Conservation (phyloP, 495 filamentous ascomycete species). For the Penicillium paradoxum region DNA sequence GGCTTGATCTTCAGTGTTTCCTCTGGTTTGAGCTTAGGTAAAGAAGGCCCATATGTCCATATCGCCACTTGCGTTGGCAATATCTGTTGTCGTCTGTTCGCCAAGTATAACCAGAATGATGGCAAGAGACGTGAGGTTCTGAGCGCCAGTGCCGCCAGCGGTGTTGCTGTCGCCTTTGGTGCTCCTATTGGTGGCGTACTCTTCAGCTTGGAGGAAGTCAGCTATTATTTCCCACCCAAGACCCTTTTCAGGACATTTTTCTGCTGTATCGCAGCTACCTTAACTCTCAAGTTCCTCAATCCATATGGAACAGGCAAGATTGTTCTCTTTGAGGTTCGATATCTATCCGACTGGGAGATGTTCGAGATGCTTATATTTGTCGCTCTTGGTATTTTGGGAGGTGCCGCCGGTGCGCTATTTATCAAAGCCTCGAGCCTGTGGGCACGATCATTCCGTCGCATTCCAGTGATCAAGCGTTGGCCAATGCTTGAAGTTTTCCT, state of each 20-base stretch:
- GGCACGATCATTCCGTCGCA: slow-evolving; percentile 82
- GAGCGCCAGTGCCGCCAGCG: slow-evolving; percentile 85
- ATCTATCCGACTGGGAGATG: slow-evolving; percentile 87
- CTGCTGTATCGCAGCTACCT: slow-evolving; percentile 87
- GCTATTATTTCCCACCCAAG: slow-evolving; percentile 98
- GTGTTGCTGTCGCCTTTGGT: slow-evolving; percentile 92
- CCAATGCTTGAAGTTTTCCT: slow-evolving; percentile 84
- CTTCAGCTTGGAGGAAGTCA: slow-evolving; percentile 92
- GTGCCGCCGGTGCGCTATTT: slow-evolving; percentile 81
- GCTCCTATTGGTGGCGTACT: slow-evolving; percentile 90
- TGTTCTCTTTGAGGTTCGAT: slow-evolving; percentile 91
- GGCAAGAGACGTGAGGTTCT: slow-evolving; percentile 87
- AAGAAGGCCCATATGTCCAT: slow-evolving; percentile 97
- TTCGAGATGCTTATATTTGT: slow-evolving; percentile 89
- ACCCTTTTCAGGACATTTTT: slow-evolving; percentile 98
- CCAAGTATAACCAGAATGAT: slow-evolving; percentile 92
- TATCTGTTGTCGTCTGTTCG: slow-evolving; percentile 85
- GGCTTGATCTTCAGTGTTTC: slow-evolving; percentile 83
- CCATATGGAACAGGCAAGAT: slow-evolving; percentile 96
- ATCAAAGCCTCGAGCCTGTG: slow-evolving; percentile 91
- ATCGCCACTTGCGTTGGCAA: slow-evolving; percentile 96
- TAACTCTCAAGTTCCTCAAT: slow-evolving; percentile 90
- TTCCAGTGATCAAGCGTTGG: slow-evolving; percentile 72
- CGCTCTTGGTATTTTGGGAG: slow-evolving; percentile 77
- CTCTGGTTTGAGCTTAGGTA: slow-evolving; percentile 88